phyloP scores from a whole-genome alignment of 140 eudicot genomes.

The Flaveria floridana region DNA sequence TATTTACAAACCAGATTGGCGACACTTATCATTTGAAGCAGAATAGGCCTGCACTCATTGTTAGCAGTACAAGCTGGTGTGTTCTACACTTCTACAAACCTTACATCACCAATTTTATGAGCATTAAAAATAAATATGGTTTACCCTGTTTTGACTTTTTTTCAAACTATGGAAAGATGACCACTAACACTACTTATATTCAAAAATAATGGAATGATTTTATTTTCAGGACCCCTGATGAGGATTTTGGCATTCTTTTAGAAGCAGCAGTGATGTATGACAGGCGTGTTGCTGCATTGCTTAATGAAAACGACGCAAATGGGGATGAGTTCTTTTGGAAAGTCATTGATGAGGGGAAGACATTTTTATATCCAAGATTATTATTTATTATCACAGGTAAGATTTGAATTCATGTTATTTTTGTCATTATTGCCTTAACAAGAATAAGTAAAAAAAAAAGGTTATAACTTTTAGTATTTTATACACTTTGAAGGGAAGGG shows the following conservation, averaged over 20 bases:
- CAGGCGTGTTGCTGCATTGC: constrained; percentile 80
- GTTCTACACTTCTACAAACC: constrained; percentile 34
- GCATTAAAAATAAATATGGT: background rate
- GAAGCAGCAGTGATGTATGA: constrained; percentile 98
- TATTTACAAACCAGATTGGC: constrained; percentile 61
- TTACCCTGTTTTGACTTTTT: background rate
- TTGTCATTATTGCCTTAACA: constrained; percentile 5
- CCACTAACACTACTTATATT: background rate
- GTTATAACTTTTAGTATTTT: constrained; percentile 18
- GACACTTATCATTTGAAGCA: constrained; percentile 51
- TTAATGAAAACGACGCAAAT: constrained; percentile 70
- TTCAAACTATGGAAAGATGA: background rate
- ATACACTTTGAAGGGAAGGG: constrained; percentile 67
- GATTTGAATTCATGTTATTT: background rate
- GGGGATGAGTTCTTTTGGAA: constrained; percentile 64
- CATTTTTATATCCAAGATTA: constrained; percentile 67
- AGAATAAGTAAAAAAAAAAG: constrained; percentile 1
- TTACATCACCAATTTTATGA: background rate
- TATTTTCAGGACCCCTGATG: constrained; percentile 87
- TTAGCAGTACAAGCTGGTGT: constrained; percentile 99
- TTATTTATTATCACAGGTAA: constrained; percentile 87
- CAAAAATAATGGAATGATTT: background rate
- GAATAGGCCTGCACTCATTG: constrained; percentile 82
- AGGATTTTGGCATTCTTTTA: constrained; percentile 85
- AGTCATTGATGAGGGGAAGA: constrained; percentile 57